Evolutionary conservation across 2,329 filamentous ascomycete species (phyloP).

Genomic region (Penicillium sp.): DNA sequence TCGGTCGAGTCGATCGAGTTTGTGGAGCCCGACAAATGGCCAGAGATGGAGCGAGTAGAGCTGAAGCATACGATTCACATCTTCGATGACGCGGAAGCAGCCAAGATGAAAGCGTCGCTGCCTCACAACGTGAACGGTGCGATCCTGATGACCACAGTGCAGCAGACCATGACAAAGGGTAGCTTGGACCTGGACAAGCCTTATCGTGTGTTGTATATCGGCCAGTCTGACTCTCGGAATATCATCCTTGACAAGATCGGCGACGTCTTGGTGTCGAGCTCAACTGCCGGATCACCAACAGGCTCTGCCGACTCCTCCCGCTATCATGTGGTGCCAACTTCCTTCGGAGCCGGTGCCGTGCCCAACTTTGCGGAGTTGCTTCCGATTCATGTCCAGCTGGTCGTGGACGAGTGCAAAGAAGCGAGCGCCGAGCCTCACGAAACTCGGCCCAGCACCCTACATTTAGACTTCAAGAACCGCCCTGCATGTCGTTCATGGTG

Average conservation of each 20-base stretch:
- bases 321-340: constrained; percentile 52
- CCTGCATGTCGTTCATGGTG: constrained; percentile 40
- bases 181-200: constrained; percentile 44
- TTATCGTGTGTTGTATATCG: constrained; percentile 48
- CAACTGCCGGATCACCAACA: constrained; percentile 32
- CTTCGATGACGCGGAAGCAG: constrained; percentile 34
- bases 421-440: constrained; percentile 31
- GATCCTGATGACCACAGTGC: constrained; percentile 42
- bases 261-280: constrained; percentile 48
- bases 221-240: constrained; percentile 40
- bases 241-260: constrained; percentile 51
- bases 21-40: constrained; percentile 44
- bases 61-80: constrained; percentile 46
- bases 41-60: constrained; percentile 41
- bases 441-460: constrained; percentile 35
- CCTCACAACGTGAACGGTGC: constrained; percentile 31
- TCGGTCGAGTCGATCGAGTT: constrained; percentile 45
- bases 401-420: constrained; percentile 49
- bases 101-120: constrained; percentile 31
- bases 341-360: constrained; percentile 47
- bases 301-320: constrained; percentile 45
- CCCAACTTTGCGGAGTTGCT: constrained; percentile 53
- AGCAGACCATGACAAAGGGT: constrained; percentile 47
- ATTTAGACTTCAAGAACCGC: constrained; percentile 42
- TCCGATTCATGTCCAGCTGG: constrained; percentile 49